phyloP scores from a whole-genome alignment of 2,329 filamentous ascomycete species.

The Colletotrichum camelliae region DNA sequence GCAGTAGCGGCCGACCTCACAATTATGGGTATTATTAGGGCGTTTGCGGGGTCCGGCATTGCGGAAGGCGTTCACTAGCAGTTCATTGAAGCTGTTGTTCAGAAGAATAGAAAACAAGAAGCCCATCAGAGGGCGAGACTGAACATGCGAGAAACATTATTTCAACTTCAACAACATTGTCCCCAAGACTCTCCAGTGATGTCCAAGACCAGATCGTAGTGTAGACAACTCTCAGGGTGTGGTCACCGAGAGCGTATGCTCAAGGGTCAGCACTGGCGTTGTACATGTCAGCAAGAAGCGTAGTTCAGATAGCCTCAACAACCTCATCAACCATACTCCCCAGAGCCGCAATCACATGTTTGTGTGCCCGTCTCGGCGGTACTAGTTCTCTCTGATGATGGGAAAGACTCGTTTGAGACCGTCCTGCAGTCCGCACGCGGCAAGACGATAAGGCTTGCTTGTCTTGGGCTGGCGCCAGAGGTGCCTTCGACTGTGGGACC shows the following conservation, averaged over 20 bases:
- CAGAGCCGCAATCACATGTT: conserved; percentile 8
- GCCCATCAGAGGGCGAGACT: not conserved
- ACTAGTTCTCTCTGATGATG: too few relatives aligned
- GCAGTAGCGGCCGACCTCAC: conserved; percentile 2
- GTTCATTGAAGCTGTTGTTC: conserved; percentile 1
- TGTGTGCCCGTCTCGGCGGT: too few relatives aligned
- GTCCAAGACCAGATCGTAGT: not conserved
- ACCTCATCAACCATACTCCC: not conserved
- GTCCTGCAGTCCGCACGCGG: too few relatives aligned
- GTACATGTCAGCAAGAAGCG: not conserved
- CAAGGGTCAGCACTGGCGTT: not conserved
- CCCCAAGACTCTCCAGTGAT: not conserved
- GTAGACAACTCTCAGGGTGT: not conserved
- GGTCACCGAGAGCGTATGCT: not conserved
- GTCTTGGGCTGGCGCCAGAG: not conserved
- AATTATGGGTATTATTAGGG: conserved; percentile 11
- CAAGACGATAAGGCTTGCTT: too few relatives aligned
- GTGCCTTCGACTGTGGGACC: not conserved
- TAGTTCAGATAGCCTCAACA: not conserved
- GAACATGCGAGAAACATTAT: not conserved
- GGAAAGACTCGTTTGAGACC: too few relatives aligned
- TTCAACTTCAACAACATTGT: not conserved
- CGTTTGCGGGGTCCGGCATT: conserved; percentile 18
- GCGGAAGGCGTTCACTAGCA: conserved; percentile 11
- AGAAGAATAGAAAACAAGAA: not conserved